These are phyloP conservation scores for Beta macrorhiza DNA, from an alignment of 179 eudicot genomes.

Conservation along the genomic window DNA sequence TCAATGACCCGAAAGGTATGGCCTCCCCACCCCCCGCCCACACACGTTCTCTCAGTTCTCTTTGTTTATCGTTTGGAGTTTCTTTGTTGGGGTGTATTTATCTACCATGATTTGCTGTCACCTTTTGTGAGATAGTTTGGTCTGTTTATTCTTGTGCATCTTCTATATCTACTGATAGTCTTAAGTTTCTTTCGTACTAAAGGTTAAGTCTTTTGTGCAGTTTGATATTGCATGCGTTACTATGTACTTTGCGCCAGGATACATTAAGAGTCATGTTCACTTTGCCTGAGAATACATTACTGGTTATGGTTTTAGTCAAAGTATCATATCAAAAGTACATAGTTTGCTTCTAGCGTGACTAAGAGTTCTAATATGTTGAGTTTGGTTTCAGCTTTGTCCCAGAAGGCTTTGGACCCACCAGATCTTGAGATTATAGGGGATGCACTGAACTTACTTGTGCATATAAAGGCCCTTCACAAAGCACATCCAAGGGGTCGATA, in stretches of 20 bases:
- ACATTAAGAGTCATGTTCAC: not conserved
- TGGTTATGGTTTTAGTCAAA: not conserved
- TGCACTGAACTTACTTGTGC: conserved; percentile 65
- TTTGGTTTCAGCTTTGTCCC: conserved; percentile 56
- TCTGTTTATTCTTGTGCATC: conserved; percentile 7
- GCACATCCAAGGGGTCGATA: conserved; percentile 66
- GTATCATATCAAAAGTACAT: not conserved
- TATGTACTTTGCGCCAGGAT: not conserved
- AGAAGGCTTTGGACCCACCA: conserved; percentile 88
- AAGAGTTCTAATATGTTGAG: conserved; percentile 21
- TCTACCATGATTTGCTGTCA: not conserved
- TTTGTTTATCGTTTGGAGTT: conserved; percentile 3
- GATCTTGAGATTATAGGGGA: conserved; percentile 65
- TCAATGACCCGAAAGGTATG: conserved; percentile 81
- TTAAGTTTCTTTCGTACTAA: not conserved
- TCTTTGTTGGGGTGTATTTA: not conserved
- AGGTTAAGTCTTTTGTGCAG: not conserved
- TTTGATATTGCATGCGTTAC: too few relatives aligned
- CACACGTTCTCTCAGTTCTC: not conserved
- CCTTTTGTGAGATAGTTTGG: not conserved
- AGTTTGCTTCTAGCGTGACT: conserved; percentile 9
- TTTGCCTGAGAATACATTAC: not conserved
- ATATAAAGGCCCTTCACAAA: conserved; percentile 58
- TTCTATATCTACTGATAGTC: not conserved
- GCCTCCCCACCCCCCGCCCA: not conserved